These are phyloP conservation scores for Verbascum thapsus DNA, from an alignment of 257 asterid species.

Conservation along the genomic window DNA sequence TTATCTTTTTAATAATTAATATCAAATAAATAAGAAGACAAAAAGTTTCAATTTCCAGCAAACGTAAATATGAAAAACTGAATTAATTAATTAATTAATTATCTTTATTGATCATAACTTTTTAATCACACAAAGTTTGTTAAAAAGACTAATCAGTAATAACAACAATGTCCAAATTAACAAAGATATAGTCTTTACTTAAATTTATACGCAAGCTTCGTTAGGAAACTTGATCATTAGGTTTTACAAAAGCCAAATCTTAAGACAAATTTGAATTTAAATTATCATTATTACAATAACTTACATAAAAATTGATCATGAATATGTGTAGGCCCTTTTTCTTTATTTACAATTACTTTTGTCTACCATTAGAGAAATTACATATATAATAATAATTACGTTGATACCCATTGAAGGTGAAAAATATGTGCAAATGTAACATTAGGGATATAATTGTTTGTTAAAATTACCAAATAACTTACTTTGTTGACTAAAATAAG, in stretches of 20 bases:
- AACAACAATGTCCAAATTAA: not conserved
- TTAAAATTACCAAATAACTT: constrained; percentile 10
- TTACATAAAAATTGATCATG: too few relatives aligned
- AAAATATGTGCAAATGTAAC: constrained; percentile 21
- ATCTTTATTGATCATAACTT: too few relatives aligned
- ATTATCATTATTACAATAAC: too few relatives aligned
- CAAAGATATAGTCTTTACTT: constrained; percentile 25
- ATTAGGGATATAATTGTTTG: constrained; percentile 18
- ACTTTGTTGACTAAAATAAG: constrained; percentile 22
- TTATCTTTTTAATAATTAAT: too few relatives aligned
- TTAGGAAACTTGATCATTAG: constrained; percentile 17
- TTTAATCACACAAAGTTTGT: not conserved
- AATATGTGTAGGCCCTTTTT: too few relatives aligned
- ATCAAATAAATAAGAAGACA: too few relatives aligned
- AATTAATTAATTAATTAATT: too few relatives aligned
- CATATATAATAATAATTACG: too few relatives aligned
- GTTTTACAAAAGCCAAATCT: constrained; percentile 19
- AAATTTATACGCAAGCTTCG: constrained; percentile 43
- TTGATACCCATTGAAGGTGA: too few relatives aligned
- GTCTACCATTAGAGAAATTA: not conserved
- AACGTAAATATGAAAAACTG: too few relatives aligned
- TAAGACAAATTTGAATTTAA: constrained; percentile 6
- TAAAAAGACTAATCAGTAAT: not conserved
- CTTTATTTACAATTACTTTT: not conserved
- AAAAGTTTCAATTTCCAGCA: too few relatives aligned